A percentile compares a stretch with the other conserved stretches of the same genome.
These are phyloP conservation scores for Calonectria pauciramosa DNA, from an alignment of 2,329 filamentous ascomycete species.

Conservation along the genomic window DNA sequence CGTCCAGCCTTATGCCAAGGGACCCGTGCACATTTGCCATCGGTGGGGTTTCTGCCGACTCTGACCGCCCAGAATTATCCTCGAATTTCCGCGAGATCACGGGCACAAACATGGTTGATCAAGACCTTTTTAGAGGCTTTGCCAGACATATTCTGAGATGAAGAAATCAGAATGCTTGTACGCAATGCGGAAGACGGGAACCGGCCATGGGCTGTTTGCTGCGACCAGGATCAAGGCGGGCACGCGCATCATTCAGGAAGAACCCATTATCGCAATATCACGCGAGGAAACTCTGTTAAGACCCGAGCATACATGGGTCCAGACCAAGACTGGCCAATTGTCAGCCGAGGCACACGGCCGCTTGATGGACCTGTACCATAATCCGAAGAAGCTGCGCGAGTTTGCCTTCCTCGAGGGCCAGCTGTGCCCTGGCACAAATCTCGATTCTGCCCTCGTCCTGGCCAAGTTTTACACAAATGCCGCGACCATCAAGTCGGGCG, in stretches of 20 bases:
- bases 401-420: constrained; percentile 19
- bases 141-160: neutral
- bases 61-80: neutral
- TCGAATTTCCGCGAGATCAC: neutral
- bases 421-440: constrained; percentile 12
- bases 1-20: neutral
- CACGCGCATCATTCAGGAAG: constrained; percentile 24
- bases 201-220: constrained; percentile 26
- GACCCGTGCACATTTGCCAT: neutral
- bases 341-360: neutral
- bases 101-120: neutral
- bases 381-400: constrained; percentile 23
- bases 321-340: constrained; percentile 16
- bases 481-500: constrained; percentile 18
- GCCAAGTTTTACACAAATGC: constrained; percentile 32
- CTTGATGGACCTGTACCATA: constrained; percentile 26
- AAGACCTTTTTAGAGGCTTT: neutral
- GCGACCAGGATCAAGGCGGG: constrained; percentile 16
- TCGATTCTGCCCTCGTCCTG: constrained; percentile 20
- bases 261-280: constrained; percentile 21
- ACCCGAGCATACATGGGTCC: constrained; percentile 20
- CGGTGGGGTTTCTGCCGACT: neutral
- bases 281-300: constrained; percentile 17
- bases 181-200: constrained; percentile 2
- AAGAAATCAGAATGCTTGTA: constrained; percentile 6